Base-by-base conservation (phyloP, 2,329 filamentous ascomycete genomes). In the Cordyceps javanica region DNA sequence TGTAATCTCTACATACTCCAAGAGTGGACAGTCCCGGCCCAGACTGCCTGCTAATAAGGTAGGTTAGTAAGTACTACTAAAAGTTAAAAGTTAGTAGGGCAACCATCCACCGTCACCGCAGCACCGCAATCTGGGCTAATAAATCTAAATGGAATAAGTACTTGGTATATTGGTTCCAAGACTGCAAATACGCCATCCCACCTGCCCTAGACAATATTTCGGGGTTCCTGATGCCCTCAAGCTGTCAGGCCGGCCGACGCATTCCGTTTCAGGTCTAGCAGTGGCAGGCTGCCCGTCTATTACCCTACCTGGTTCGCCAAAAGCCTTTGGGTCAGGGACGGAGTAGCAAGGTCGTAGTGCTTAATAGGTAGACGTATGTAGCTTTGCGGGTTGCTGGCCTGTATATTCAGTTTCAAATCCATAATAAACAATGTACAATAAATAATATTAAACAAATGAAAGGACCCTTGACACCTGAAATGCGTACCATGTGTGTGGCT, bases 201-300 rank as follows among this genome's bases (percentile, higher is more conserved):
- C 51, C 3, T 25, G 19, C 25, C 21, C 39, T 39, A 39, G 34
- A 23, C 23, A 14, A 52, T 25, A 9, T 41, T 21, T 36, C 39
- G n/a, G 25, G 34, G 38, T 21, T 32, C n/a, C 25, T 13, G 34
- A 14, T 14, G 19, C 25, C 46, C n/a, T 53, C 38, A 3, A 42
- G 16, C 25, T 42, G 38, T n/a, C 41, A 45, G 53, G 25, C 34
- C 21, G 14, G 41, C 41, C 28, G 36, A 41, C 39, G n/a, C n/a
- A n/a, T n/a, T 26, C 19, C n/a, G 51, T 45, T 54, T 54, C 39
- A 54, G 39, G 51, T 54, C n/a, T 54, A 44, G 28, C 21, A 32
- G 48, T 10, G 44, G 36, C 10, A 23, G 13, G 21, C 32, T 38
- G n/a, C 26, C 38, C 19, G 26, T 54, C n/a, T n/a, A n/a, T n/a